Conservation (phyloP, 1,139 yeast genomes). For the Saccharomycopsis hybrid region DNA sequence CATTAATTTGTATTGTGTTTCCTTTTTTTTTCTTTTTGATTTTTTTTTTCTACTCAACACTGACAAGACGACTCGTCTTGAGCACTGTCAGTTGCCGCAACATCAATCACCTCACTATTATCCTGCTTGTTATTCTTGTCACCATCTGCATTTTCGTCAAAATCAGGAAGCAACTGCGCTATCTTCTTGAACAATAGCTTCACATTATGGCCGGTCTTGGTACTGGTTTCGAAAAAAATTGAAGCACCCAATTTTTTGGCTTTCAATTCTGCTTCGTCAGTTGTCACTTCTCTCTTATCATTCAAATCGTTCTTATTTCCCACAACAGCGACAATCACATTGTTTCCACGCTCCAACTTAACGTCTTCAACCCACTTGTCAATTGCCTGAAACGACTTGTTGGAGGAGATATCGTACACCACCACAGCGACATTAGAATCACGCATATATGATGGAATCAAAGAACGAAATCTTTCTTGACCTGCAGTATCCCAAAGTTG, state of each 20-base stretch:
- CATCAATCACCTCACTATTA: slow-evolving; percentile 19
- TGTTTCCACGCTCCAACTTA: slow-evolving; percentile 65
- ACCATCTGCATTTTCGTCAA: slow-evolving; percentile 42
- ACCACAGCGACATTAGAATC: slow-evolving; percentile 97
- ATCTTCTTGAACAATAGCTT: slow-evolving; percentile 83
- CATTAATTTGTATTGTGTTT: too few relatives aligned
- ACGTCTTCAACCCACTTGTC: slow-evolving; percentile 83
- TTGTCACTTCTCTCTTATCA: slow-evolving; percentile 71
- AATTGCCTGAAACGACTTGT: slow-evolving; percentile 71
- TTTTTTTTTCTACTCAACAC: too few relatives aligned
- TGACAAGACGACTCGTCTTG: slow-evolving; percentile 18
- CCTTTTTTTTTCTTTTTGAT: too few relatives aligned
- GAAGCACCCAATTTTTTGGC: slow-evolving; percentile 74
- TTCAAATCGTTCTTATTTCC: slow-evolving; percentile 73
- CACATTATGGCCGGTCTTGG: slow-evolving; percentile 92
- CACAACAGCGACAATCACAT: slow-evolving; percentile 66
- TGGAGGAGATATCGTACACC: slow-evolving; percentile 87
- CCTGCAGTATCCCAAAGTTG: slow-evolving; percentile 99
- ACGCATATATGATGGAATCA: slow-evolving; percentile 90
- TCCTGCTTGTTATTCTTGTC: slow-evolving; percentile 14
- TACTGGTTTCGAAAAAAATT: slow-evolving; percentile 86
- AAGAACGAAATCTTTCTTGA: slow-evolving; percentile 92
- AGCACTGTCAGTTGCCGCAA: slow-evolving; percentile 11
- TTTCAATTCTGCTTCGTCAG: slow-evolving; percentile 72
- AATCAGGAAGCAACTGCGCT: slow-evolving; percentile 87